Evolutionary conservation across 2,329 filamentous ascomycete genomes (phyloP), one percentile per base, ranked within the genome.

Genomic region (Celoporthe dispersa): DNA sequence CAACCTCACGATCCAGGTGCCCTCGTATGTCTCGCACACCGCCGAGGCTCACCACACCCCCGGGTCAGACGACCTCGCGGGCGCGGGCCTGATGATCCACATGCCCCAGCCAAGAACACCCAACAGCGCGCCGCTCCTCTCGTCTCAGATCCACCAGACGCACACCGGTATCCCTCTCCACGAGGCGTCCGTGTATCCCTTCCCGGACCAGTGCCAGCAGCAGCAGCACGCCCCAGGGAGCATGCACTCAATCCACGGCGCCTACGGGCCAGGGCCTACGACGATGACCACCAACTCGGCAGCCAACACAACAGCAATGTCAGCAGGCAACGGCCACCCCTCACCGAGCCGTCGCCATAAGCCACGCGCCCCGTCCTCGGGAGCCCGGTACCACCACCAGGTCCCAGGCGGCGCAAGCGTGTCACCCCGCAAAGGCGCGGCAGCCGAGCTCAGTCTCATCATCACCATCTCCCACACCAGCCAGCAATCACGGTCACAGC

Each of bases 291-390:
- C 14, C n/a, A 31, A 2, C 37, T 7, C 41, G 53, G 0, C 66
- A 61, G 28, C 57, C 7, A 11, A 22, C 48, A 48, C 9, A 33
- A 22, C 62, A 66, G 16, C 48, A 59, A 39, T 28, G 48, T 14
- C 25, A 64, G 28, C 33, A 41, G 65, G 39, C 14, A 19, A 37
- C 16, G 41, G 51, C 48, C 41, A 53, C 14, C 37, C n/a, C 7
- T 31, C 57, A 14, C 84, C 57, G 79, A 80, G 44, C 41, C 78
- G 81, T 39, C 81, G 81, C 41, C 82, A 83, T 16, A 84, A 84
- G 66, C 86, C 86, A 0, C 82, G 84, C 14, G 86, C 86, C 5
- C 86, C 85, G 1, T 87, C 85, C 1, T 85, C 86, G 0, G 86
- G 86, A 2, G 84, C 86, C 22, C 80, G 85, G 28, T 84, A 87